Evolutionary conservation across 331 rosid species (phyloP), one percentile per base, ranked within the genome.

Genomic region (Malus hybrid): DNA sequence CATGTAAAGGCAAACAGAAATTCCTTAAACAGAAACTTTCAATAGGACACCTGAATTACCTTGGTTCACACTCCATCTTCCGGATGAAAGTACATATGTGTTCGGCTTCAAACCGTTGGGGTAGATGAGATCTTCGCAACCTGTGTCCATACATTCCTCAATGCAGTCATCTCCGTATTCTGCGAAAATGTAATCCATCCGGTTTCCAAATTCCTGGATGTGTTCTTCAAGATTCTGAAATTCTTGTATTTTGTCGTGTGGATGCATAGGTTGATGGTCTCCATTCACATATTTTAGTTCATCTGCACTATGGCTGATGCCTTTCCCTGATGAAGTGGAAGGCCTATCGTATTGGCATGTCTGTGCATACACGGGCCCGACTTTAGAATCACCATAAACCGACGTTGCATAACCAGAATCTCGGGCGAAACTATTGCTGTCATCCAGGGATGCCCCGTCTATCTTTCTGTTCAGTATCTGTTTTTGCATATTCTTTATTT

Each of bases 1-100:
- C 34, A 71, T 20, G 46, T 19, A 68, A 76, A 33, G 18, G 67
- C 31, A 61, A 59, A 46, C 50, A n/a, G 57, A 34, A 75, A 61
- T 48, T 65, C 22, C 28, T 59, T 3, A 29, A 15, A 70, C 18
- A 61, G 42, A 67, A 72, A 22, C 39, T 44, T 62, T 76, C 31
- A 2, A 20, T 34, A 33, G 13, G 7, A 65, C 52, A 32, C 60
- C 22, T 20, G 55, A 20, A 39, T 56, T 91, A 91, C 93, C 98
- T 85, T 86, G 82, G 83, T 87, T 78, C 20, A 86, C 79, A n/a
- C 20, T 64, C 93, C 92, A 85, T 81, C 89, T 80, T 81, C 93
- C 91, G 0, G 98, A 91, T 22, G 96, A 90, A 76, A 90, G 94
- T 36, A 87, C 77, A 33, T 71, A 84, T 27, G 56, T 65, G 64